Percentiles rank a stretch among this genome's conserved stretches.
These are phyloP conservation scores for Colletotrichum sp. DNA, from an alignment of 2,329 filamentous ascomycete genomes.

Conservation along the genomic window DNA sequence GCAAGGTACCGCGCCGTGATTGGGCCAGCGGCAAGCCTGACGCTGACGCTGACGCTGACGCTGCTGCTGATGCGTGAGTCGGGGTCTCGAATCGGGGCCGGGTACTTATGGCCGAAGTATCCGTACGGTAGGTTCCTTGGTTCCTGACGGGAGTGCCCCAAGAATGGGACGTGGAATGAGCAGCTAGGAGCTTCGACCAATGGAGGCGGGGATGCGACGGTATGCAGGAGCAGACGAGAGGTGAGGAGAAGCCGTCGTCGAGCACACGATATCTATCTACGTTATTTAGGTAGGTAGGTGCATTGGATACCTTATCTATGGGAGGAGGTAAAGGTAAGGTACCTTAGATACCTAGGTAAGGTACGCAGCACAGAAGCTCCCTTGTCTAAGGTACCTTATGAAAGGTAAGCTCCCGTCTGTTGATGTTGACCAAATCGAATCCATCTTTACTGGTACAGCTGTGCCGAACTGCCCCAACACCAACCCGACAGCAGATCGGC, in stretches of 20 bases:
- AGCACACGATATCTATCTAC: background rate
- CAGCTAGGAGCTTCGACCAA: background rate
- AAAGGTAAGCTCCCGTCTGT: background rate
- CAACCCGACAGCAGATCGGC: background rate
- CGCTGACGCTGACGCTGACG: background rate
- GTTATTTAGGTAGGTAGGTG: background rate
- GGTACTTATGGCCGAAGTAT: background rate
- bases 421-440: background rate
- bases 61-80: background rate
- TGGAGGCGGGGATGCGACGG: background rate
- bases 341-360: too few species aligned
- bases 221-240: background rate
- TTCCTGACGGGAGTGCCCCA: background rate
- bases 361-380: background rate
- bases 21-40: background rate
- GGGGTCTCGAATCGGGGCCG: background rate
- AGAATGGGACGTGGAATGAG: background rate
- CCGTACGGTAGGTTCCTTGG: background rate
- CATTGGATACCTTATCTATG: background rate
- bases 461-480: background rate
- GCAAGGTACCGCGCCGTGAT: constrained; percentile 5
- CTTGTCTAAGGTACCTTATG: background rate
- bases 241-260: background rate
- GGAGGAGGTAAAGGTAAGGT: background rate
- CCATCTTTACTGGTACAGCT: background rate